Base-by-base conservation (phyloP, 768 basidiomycete species). In the Roridomyces roridus region DNA sequence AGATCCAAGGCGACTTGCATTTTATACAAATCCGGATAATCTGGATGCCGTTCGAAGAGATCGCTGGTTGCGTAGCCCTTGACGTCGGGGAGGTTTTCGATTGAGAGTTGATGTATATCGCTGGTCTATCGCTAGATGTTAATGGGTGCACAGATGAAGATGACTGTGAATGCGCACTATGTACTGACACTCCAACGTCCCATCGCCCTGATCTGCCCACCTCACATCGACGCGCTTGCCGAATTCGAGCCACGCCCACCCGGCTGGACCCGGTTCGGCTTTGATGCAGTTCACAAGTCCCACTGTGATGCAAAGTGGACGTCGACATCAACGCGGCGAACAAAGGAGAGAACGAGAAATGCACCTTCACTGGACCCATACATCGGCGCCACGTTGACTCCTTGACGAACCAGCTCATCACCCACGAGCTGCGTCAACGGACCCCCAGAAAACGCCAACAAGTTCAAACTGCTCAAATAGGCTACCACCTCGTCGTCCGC, bases 311-410 rank as follows among this genome's bases (percentile, higher is more conserved):
- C 31, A 4, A 8, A 34, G 26, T 20, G 7, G 9, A 50, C 17
- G 9, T 24, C 4, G 18, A 17, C 23, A 23, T 21, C 31, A 23
- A 20, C n/a, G 2, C 6, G 18, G 31, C 20, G 21, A 40, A 37
- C 5, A 50, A 23, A 18, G 12, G 40, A 31, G 18, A 17, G 17
- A 17, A 36, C 59, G n/a, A n/a, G n/a, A n/a, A n/a, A n/a, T n/a
- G 36, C 40, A 60, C 59, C 66, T 53, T 81, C 79, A 0, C 75
- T 81, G 17, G 51, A 63, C n/a, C 80, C 78, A 44, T 80, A 80
- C 0, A 71, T 39, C 1, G 67, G 48, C 10, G 48, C 28, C 2
- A 80, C 36, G 11, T 65, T 67, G 6, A 80, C 74, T 0, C 80
- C 77, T 0, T 70, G 62, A 5, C 56, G 54, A 8, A 68, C 66